Base-by-base conservation (phyloP, 352 stramenopile species). In the Thalassiosira sp. region DNA sequence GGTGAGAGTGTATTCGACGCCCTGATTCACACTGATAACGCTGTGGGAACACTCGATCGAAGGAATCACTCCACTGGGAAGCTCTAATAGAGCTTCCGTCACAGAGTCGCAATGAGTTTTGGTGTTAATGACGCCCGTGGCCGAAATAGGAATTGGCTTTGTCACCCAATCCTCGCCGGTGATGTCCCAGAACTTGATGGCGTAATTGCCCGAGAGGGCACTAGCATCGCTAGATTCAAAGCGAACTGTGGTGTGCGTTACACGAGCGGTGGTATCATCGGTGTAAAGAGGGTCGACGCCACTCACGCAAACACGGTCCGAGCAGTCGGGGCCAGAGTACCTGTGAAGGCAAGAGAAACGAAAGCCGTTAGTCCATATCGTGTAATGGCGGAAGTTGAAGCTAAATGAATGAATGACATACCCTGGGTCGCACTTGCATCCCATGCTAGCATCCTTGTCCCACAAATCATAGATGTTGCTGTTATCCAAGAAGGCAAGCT, bases 381-480 rank as follows among this genome's bases (percentile, higher is more conserved):
- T n/a, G 48, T 76, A 76, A 59, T 58, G 40, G 20, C 61, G 45
- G 20, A 35, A 51, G 27, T 18, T 28, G 69, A 72, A 83, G 18
- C 64, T 56, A 11, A 61, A n/a, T 66, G 65, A 59, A 66, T 16
- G 13, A 45, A 40, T 22, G 24, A 81, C 46, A 57, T 84, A 92
- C 10, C 94, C 94, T 45, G 88, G 78, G 58, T 97, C 93, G 70
- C 95, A 98, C 60, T 95, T 94, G 80, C 95, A 98, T 13, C 92
- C 93, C 49, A 95, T 81, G 46, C 91, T 90, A 0, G 85, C 83
- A 45, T 94, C 62, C 5, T 90, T 85, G 63, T 97, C 94, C 72
- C 88, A 97, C 11, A 87, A 58, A 62, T 72, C 74, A 66, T 90
- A 90, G 28, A 57, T 60, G 62, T 79, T 85, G 42, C 56, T 60